Conservation (phyloP, 1,139 yeast species). For the Blastobotrys proliferans region DNA sequence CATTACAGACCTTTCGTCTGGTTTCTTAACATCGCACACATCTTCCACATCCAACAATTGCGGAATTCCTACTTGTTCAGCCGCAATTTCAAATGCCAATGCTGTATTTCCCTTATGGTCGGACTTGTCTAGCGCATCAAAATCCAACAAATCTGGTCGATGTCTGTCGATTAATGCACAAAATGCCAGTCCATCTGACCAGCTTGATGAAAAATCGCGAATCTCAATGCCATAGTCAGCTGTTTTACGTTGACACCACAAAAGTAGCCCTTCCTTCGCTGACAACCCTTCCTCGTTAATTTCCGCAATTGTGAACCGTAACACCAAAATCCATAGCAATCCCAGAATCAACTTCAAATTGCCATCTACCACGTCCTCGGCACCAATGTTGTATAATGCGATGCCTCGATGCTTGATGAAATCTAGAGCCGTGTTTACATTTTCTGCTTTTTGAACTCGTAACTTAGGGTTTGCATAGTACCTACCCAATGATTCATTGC, state of each 20-base stretch:
- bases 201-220: conserved; percentile 40
- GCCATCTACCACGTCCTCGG: conserved; percentile 66
- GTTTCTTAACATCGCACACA: conserved; percentile 44
- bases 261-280: conserved; percentile 42
- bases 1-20: conserved; percentile 65
- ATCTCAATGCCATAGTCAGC: conserved; percentile 40
- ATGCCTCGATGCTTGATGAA: conserved; percentile 52
- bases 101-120: conserved; percentile 35
- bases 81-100: conserved; percentile 40
- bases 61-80: conserved; percentile 48
- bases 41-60: conserved; percentile 59
- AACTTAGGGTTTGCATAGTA: conserved; percentile 45
- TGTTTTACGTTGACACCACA: conserved; percentile 45
- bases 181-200: conserved; percentile 48
- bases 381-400: conserved; percentile 55
- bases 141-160: conserved; percentile 44
- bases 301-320: conserved; percentile 47
- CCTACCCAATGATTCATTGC: conserved; percentile 38
- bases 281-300: conserved; percentile 42
- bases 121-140: conserved; percentile 32
- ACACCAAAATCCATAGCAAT: conserved; percentile 58
- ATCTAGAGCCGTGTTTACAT: conserved; percentile 53
- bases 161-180: conserved; percentile 45
- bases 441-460: conserved; percentile 59
- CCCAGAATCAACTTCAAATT: conserved; percentile 62